Percentiles rank a stretch among this genome's conserved stretches.
phyloP scores from a whole-genome alignment of 2,329 filamentous ascomycete species.

The Fusarium torreyae region DNA sequence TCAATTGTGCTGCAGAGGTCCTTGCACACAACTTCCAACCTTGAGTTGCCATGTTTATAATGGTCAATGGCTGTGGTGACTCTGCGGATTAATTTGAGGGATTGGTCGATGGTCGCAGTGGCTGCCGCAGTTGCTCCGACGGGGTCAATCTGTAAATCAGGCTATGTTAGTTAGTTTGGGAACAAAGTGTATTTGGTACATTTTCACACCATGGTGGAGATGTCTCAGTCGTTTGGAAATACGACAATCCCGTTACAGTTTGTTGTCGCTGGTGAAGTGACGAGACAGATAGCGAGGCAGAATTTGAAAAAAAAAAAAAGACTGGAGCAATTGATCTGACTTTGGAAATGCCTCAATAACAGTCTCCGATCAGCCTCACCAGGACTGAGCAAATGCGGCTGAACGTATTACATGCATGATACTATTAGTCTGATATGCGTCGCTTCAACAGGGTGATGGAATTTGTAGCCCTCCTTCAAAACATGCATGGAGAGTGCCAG shows the following conservation, averaged over 20 bases:
- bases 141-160: neutral
- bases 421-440: neutral
- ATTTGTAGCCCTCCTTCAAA: neutral
- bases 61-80: constrained; percentile 3
- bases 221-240: neutral
- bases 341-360: neutral
- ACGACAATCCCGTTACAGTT: neutral
- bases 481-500: neutral
- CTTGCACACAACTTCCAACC: neutral
- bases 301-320: neutral
- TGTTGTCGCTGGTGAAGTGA: too few species aligned
- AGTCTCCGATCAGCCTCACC: neutral
- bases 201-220: neutral
- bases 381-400: neutral
- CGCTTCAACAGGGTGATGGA: neutral
- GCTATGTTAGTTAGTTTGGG: neutral
- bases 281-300: neutral
- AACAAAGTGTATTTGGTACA: neutral
- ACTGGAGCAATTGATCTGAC: neutral
- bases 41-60: constrained; percentile 5
- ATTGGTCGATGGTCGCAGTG: constrained; percentile 10
- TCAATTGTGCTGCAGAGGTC: neutral
- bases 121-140: constrained; percentile 5
- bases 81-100: constrained; percentile 4
- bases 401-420: neutral